phyloP scores from a whole-genome alignment of 345 rosid genomes.

The Euclidium syriacum region DNA sequence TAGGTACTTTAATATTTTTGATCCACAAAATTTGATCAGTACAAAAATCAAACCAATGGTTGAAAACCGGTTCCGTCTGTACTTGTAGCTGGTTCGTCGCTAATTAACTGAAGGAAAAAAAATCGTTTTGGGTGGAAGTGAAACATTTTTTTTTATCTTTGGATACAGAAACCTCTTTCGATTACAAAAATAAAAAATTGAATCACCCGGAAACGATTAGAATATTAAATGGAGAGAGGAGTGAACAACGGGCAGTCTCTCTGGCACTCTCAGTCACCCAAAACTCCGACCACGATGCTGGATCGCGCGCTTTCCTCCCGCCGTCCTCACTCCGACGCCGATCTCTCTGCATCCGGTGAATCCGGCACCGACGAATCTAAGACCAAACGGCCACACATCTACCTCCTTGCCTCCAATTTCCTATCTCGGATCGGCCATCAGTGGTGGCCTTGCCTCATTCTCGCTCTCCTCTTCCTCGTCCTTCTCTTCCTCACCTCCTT shows the following conservation, averaged over 20 bases:
- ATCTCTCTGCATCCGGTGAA: constrained; percentile 26
- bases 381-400: constrained; percentile 50
- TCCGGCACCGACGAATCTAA: constrained; percentile 53
- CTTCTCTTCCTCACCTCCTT: constrained; percentile 36
- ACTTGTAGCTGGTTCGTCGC: too few species aligned
- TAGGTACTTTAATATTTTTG: too few species aligned
- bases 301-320: constrained; percentile 61
- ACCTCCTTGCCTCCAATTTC: constrained; percentile 44
- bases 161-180: too few species aligned
- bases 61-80: too few species aligned
- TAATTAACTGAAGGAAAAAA: too few species aligned
- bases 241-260: constrained; percentile 25
- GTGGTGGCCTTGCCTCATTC: constrained; percentile 47
- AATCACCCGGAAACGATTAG: not conserved
- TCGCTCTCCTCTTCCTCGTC: constrained; percentile 33
- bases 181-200: constrained; percentile 1
- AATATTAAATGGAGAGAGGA: constrained; percentile 20
- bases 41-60: too few species aligned
- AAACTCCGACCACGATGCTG: constrained; percentile 37
- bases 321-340: constrained; percentile 44
- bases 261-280: constrained; percentile 42
- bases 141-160: too few species aligned
- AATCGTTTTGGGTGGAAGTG: too few species aligned
- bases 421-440: constrained; percentile 41
- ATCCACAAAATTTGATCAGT: too few species aligned